phyloP scores from a whole-genome alignment of 371 early-diverging fungal species.

The Zancudomyces culisetae region DNA sequence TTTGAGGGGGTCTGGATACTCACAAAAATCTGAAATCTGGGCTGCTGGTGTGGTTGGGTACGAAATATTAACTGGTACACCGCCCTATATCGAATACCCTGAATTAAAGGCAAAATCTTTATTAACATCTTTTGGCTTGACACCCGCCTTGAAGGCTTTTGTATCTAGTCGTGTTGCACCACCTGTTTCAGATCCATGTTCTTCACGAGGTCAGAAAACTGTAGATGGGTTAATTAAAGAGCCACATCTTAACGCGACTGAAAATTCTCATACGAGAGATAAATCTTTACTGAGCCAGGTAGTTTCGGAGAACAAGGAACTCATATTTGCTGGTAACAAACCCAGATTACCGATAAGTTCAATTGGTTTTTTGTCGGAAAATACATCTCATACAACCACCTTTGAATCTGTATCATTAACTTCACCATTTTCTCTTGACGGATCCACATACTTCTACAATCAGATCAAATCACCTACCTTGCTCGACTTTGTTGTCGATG shows the following conservation, averaged over 20 bases:
- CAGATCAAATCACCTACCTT: not conserved
- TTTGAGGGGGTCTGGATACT: constrained; percentile 52
- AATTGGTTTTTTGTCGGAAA: not conserved
- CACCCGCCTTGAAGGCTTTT: constrained; percentile 2
- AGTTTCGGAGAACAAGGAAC: not conserved
- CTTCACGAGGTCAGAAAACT: not conserved
- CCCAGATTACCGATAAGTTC: not conserved
- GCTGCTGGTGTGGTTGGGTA: constrained; percentile 61
- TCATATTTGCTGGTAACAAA: not conserved
- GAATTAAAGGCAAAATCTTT: constrained; percentile 22
- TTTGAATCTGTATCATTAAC: no score
- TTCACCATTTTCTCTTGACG: no score
- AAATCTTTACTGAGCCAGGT: not conserved
- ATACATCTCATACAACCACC: not conserved
- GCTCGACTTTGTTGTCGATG: not conserved
- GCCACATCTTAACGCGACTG: not conserved
- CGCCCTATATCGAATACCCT: constrained; percentile 42
- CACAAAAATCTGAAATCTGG: constrained; percentile 71
- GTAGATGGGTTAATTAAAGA: not conserved
- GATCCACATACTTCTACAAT: not conserved
- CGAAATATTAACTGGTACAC: constrained; percentile 66
- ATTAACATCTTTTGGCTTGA: constrained; percentile 15
- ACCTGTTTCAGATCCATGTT: not conserved
- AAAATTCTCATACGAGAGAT: not conserved
- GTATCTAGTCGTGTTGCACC: no score